phyloP scores from a whole-genome alignment of 2,329 filamentous ascomycete species.

The Fusarium sarcochroum region DNA sequence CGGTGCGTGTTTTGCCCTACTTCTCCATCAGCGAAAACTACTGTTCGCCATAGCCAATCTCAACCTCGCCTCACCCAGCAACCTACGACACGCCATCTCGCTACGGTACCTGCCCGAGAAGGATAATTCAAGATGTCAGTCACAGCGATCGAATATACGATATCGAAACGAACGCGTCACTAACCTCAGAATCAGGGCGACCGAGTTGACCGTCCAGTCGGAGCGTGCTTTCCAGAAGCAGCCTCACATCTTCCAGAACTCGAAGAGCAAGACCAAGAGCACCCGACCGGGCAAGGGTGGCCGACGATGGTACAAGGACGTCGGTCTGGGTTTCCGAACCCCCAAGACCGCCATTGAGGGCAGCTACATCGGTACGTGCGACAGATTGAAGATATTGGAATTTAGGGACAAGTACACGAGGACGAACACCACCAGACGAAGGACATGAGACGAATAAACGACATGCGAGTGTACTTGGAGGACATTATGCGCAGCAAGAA shows the following conservation, averaged over 20 bases:
- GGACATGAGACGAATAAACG: not conserved
- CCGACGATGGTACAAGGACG: slow-evolving; percentile 98
- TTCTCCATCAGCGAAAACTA: slow-evolving; percentile 56
- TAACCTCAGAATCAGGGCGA: slow-evolving; percentile 79
- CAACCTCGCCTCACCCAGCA: slow-evolving; percentile 54
- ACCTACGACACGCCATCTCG: slow-evolving; percentile 57
- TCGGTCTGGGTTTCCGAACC: slow-evolving; percentile 98
- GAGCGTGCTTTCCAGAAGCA: slow-evolving; percentile 99
- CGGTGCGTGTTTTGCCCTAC: slow-evolving; percentile 53
- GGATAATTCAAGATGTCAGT: slow-evolving; percentile 63
- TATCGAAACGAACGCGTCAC: slow-evolving; percentile 45
- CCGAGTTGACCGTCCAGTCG: slow-evolving; percentile 99
- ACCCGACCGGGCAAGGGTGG: slow-evolving; percentile 90
- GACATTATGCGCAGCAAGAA: not conserved
- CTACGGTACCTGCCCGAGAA: slow-evolving; percentile 57
- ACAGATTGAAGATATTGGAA: slow-evolving; percentile 32
- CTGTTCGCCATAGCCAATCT: slow-evolving; percentile 47
- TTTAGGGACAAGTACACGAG: slow-evolving; percentile 17
- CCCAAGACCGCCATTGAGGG: slow-evolving; percentile 99
- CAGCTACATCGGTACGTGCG: slow-evolving; percentile 94
- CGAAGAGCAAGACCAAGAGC: slow-evolving; percentile 90
- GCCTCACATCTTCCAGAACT: slow-evolving; percentile 99
- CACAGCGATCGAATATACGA: slow-evolving; percentile 39
- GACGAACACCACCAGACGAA: slow-evolving; percentile 6
- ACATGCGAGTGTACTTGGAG: not conserved